Evolutionary conservation across 2,329 filamentous ascomycete species (phyloP).

Genomic region (Colletotrichum sojae): DNA sequence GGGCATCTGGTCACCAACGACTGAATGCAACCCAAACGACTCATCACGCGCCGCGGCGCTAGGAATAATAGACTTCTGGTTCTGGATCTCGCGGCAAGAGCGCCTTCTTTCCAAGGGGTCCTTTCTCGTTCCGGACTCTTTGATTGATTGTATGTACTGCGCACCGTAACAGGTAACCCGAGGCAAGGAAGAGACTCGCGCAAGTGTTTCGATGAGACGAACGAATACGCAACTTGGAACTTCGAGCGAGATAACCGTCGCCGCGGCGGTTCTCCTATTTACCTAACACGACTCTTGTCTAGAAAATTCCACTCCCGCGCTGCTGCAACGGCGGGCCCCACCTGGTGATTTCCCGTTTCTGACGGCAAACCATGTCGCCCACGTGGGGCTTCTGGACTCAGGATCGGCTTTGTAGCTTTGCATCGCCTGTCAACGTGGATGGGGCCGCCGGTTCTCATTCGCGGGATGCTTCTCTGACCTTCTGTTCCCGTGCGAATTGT

Average conservation of each 20-base stretch:
- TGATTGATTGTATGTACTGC: neutral
- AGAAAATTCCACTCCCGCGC: constrained; percentile 33
- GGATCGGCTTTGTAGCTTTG: constrained; percentile 19
- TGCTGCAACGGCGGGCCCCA: constrained; percentile 20
- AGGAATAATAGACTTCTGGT: neutral
- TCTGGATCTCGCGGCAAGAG: constrained; percentile 18
- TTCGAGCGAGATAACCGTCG: neutral
- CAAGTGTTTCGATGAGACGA: neutral
- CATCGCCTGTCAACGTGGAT: constrained; percentile 30
- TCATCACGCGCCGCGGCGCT: neutral
- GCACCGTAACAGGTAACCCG: no score
- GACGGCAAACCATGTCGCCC: constrained; percentile 34
- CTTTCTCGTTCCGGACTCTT: neutral
- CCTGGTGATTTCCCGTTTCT: neutral
- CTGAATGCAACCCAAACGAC: constrained; percentile 18
- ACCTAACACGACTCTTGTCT: constrained; percentile 27
- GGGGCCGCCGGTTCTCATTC: constrained; percentile 14
- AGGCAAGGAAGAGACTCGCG: no score
- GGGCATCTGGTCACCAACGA: constrained; percentile 26
- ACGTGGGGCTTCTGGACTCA: constrained; percentile 30
- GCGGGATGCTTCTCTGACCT: neutral
- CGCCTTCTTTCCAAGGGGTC: neutral
- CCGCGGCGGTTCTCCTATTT: neutral
- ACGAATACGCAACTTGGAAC: neutral
- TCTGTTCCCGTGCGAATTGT: neutral